Evolutionary conservation across 2,329 filamentous ascomycete species (phyloP).

Genomic region (Sordariomycetes sp.): DNA sequence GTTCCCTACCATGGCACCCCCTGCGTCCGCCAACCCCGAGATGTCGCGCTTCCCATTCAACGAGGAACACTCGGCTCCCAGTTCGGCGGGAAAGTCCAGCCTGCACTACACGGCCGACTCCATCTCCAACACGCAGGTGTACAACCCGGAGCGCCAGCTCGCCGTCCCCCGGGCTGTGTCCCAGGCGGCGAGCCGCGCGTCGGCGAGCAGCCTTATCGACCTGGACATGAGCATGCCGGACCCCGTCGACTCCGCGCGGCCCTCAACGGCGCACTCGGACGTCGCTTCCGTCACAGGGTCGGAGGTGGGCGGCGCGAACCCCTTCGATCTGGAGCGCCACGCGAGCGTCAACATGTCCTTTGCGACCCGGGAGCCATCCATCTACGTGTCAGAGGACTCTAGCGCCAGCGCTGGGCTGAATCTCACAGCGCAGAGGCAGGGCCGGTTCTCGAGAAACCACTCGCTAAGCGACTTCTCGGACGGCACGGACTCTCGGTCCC

Average conservation of each 20-base stretch:
- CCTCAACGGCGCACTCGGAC: slow-evolving; percentile 51
- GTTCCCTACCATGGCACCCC: slow-evolving; percentile 41
- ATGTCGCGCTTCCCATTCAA: slow-evolving; percentile 38
- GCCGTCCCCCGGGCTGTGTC: slow-evolving; percentile 15
- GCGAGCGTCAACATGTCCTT: slow-evolving; percentile 39
- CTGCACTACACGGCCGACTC: slow-evolving; percentile 3
- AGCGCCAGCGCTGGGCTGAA: slow-evolving; percentile 6
- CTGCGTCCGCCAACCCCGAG: slow-evolving; percentile 42
- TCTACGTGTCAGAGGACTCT: slow-evolving; percentile 51
- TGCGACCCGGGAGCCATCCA: slow-evolving; percentile 41
- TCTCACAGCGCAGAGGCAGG: not conserved
- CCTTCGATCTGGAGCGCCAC: slow-evolving; percentile 55
- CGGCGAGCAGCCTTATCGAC: slow-evolving; percentile 36
- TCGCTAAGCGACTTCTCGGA: not conserved
- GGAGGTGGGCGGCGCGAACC: slow-evolving; percentile 42
- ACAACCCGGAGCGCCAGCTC: slow-evolving; percentile 16
- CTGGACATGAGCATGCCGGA: slow-evolving; percentile 41
- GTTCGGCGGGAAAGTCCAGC: slow-evolving; percentile 6
- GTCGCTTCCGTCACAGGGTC: slow-evolving; percentile 44
- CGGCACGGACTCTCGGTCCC: not conserved
- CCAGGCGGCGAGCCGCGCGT: slow-evolving; percentile 22
- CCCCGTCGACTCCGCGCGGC: slow-evolving; percentile 37
- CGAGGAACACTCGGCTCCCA: slow-evolving; percentile 15
- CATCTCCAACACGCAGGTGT: not conserved
- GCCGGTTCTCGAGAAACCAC: not conserved